Percentiles rank a stretch among this genome's conserved stretches.
phyloP scores from a whole-genome alignment of 2,329 filamentous ascomycete species.

The Hirsutella rhossiliensis region DNA sequence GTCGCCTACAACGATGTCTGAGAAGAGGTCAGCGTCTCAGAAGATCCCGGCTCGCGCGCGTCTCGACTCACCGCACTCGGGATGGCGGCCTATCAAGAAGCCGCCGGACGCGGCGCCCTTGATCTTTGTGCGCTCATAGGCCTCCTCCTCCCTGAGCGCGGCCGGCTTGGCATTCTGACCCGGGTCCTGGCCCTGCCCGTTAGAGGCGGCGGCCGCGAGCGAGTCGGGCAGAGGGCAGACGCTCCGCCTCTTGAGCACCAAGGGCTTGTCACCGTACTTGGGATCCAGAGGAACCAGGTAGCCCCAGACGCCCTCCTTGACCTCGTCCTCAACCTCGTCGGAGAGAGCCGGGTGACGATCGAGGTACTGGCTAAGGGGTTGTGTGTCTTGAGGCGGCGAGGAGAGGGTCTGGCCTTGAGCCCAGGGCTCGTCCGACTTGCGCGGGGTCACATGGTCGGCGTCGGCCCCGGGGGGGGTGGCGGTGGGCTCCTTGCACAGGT shows the following conservation, averaged over 20 bases:
- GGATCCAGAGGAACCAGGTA: slow-evolving; percentile 77
- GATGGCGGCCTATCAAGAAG: slow-evolving; percentile 84
- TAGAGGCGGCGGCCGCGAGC: slow-evolving; percentile 20
- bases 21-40: neutral
- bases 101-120: slow-evolving; percentile 60
- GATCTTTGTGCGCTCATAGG: slow-evolving; percentile 50
- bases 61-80: slow-evolving; percentile 68
- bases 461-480: slow-evolving; percentile 54
- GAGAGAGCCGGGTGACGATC: slow-evolving; percentile 60
- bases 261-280: slow-evolving; percentile 51
- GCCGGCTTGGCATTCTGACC: slow-evolving; percentile 29
- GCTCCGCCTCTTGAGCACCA: slow-evolving; percentile 62
- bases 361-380: slow-evolving; percentile 57
- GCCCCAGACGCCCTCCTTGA: slow-evolving; percentile 82
- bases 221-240: slow-evolving; percentile 51
- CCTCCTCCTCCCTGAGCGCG: slow-evolving; percentile 40
- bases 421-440: slow-evolving; percentile 35
- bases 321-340: slow-evolving; percentile 78
- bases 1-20: slow-evolving; percentile 61
- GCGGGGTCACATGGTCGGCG: slow-evolving; percentile 41
- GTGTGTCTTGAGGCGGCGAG: slow-evolving; percentile 52
- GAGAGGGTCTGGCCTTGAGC: slow-evolving; percentile 33
- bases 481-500: slow-evolving; percentile 53
- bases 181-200: slow-evolving; percentile 19
- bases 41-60: neutral